Base-by-base conservation (phyloP, 257 asterid genomes). In the Sherardia arvensis region DNA sequence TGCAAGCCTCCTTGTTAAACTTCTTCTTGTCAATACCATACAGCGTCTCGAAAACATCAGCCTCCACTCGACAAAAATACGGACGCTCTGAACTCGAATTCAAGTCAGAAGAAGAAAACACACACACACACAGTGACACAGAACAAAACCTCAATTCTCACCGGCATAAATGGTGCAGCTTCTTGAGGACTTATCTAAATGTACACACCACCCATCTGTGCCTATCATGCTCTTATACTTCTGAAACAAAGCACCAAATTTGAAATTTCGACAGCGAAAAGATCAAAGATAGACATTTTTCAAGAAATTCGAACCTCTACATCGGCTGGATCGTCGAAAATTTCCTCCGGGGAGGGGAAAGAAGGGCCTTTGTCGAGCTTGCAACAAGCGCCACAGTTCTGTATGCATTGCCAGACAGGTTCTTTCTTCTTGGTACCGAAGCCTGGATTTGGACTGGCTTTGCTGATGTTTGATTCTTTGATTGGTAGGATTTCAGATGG, bases 1-100 rank as follows among this genome's bases (percentile, higher is more conserved):
- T 88, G 94, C 98, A 91, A 62, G 96, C 98, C 75, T 88, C 98
- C 79, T 82, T 88, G 80, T 91, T 86, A 80, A 91, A 88, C 32
- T 73, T 84, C 62, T 78, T 86, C 87, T 77, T 75, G 61, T 85
- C 96, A 68, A 86, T 91, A 47, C 95, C 98, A 21, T 88, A 88
- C 18, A 88, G 43, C 28, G 72, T 48, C 53, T 80, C 75, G 40
- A 88, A 91, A 64, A 88, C 53, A 69, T 73, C 87, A 0, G 92
- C 91, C 79, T 86, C 96, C 32, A 88, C 98, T 23, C 98, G 94
- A 74, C 96, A 88, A 70, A 91, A 88, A 66, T 86, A 88, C 0
- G 96, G 95, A 48, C 96, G 89, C 51, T 88, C 96, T 85, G 68
- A 27, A 33, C 20, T 4, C 34, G 53, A 21, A 28, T 1, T 53